phyloP scores from a whole-genome alignment of 495 filamentous ascomycete species.

The Pseudoneurospora amorphoporcata region DNA sequence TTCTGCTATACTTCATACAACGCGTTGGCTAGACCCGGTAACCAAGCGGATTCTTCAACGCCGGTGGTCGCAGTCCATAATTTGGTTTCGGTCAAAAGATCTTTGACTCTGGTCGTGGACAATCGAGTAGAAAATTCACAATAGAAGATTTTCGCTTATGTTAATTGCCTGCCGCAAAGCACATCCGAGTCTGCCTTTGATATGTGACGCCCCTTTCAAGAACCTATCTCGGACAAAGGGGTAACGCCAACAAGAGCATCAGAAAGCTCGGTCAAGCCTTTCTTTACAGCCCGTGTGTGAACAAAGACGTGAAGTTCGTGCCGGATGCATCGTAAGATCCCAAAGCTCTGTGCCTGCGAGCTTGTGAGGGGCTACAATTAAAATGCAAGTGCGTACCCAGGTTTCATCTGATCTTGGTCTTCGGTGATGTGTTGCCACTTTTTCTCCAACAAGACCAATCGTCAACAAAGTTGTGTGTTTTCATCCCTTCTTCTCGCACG shows the following conservation, averaged over 20 bases:
- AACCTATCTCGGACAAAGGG: not conserved
- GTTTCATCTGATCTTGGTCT: not conserved
- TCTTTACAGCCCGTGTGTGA: not conserved
- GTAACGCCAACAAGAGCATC: not conserved
- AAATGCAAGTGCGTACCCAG: not conserved
- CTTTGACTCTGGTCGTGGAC: not conserved
- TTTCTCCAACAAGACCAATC: not conserved
- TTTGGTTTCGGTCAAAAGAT: not conserved
- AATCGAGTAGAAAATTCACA: not conserved
- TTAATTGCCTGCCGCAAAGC: not conserved
- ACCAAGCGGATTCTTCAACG: not conserved
- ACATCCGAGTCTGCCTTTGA: not conserved
- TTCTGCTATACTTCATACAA: not conserved
- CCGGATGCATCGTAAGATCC: not conserved
- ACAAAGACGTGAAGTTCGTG: not conserved
- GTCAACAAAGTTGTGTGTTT: not conserved
- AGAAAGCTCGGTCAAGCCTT: not conserved
- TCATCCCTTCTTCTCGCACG: not conserved
- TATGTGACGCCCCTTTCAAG: not conserved
- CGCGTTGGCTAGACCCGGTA: not conserved
- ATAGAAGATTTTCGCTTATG: not conserved
- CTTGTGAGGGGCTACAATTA: not conserved
- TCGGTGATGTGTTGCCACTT: not conserved
- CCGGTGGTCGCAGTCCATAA: not conserved
- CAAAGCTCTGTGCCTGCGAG: not conserved